These are phyloP conservation scores for Petunia hybrid DNA, from an alignment of 305 asterid species.

Conservation along the genomic window DNA sequence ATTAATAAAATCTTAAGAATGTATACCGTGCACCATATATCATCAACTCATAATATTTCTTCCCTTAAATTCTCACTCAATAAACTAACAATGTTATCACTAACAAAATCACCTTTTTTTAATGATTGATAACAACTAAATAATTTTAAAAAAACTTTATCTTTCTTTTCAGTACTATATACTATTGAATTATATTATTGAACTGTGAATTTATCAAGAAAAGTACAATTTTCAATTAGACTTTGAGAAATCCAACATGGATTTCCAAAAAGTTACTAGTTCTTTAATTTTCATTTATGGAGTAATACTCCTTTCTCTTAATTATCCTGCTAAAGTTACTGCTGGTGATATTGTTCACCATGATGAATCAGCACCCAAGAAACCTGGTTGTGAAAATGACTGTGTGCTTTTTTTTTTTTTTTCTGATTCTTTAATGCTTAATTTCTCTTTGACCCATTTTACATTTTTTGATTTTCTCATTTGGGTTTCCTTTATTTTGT, in stretches of 20 bases:
- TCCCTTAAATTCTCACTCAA: too few species aligned
- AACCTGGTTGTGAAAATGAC: conserved; percentile 68
- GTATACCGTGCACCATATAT: too few species aligned
- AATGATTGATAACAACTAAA: too few species aligned
- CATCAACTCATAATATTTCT: too few species aligned
- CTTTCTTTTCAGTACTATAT: too few species aligned
- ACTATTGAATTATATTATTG: not conserved
- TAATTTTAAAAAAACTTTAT: too few species aligned
- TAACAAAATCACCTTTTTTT: too few species aligned
- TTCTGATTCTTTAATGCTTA: not conserved
- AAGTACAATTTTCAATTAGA: not conserved
- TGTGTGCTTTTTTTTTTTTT: conserved; percentile 54
- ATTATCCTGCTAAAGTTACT: conserved; percentile 48
- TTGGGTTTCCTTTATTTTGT: conserved; percentile 8
- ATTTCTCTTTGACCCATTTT: conserved; percentile 31
- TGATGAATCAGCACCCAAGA: conserved; percentile 58
- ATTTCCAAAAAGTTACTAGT: conserved; percentile 37
- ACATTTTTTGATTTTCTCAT: not conserved
- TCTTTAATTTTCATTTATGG: conserved; percentile 44
- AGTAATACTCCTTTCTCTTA: conserved; percentile 42
- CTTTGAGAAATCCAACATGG: conserved; percentile 35
- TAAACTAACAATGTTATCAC: too few species aligned
- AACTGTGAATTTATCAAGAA: not conserved
- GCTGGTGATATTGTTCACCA: conserved; percentile 91
- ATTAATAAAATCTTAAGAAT: too few species aligned